Conservation (phyloP, 371 early-diverging fungal genomes). For the Haplosporangium sp. region DNA sequence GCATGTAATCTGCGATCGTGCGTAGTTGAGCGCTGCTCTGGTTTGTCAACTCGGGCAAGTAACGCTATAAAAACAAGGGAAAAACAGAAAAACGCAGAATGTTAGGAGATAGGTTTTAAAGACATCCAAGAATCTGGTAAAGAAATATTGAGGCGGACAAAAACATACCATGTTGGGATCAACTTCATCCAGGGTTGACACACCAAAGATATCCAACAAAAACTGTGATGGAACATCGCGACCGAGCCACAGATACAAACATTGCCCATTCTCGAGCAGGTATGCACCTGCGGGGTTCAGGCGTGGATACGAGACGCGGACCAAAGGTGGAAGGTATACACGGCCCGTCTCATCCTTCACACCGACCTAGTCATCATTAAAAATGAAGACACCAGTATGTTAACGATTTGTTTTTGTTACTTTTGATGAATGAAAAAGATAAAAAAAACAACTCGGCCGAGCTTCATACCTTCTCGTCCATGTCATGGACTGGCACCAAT, state of each 20-base stretch:
- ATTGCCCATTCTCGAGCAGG: slow-evolving; percentile 85
- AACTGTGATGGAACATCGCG: slow-evolving; percentile 68
- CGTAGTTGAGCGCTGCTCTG: slow-evolving; percentile 67
- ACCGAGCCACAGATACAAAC: slow-evolving; percentile 91
- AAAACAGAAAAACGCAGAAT: background rate
- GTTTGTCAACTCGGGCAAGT: slow-evolving; percentile 70
- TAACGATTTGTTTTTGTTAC: background rate
- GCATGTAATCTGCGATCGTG: slow-evolving; percentile 70
- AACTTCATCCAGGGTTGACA: slow-evolving; percentile 75
- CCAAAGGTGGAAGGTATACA: slow-evolving; percentile 69
- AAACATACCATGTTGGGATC: slow-evolving; percentile 73
- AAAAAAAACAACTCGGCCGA: too few relatives aligned
- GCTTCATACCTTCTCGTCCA: slow-evolving; percentile 74
- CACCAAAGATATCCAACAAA: slow-evolving; percentile 82
- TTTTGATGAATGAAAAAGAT: background rate
- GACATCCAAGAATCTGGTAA: background rate
- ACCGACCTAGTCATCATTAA: slow-evolving; percentile 13
- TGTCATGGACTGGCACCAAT: slow-evolving; percentile 76
- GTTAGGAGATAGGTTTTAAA: background rate
- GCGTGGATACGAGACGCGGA: slow-evolving; percentile 83
- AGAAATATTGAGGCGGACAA: background rate
- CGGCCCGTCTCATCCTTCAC: slow-evolving; percentile 50
- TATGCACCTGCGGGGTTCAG: slow-evolving; percentile 81
- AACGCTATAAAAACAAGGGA: slow-evolving; percentile 42
- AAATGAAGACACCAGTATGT: background rate